phyloP scores from a whole-genome alignment of 805 yeast genomes.

The Candida fluviatilis region DNA sequence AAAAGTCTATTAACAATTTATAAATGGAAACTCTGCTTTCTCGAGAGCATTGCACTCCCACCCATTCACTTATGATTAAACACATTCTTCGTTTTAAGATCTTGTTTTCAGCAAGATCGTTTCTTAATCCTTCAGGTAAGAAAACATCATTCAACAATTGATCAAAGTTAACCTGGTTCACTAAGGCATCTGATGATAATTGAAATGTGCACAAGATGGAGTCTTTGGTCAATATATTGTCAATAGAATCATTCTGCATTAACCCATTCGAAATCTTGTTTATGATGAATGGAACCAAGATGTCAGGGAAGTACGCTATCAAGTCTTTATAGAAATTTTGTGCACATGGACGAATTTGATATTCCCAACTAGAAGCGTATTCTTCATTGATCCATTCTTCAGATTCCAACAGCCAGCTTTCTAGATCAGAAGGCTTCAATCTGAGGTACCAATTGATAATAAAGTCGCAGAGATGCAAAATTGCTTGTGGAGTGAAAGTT shows the following conservation, averaged over 20 bases:
- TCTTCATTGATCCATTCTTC: slow-evolving; percentile 93
- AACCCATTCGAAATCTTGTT: slow-evolving; percentile 51
- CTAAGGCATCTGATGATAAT: slow-evolving; percentile 62
- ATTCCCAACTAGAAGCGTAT: slow-evolving; percentile 72
- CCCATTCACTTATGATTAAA: slow-evolving; percentile 77
- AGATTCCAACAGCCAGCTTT: slow-evolving; percentile 79
- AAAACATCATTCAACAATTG: slow-evolving; percentile 53
- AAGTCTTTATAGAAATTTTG: slow-evolving; percentile 79
- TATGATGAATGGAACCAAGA: slow-evolving; percentile 51
- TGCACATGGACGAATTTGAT: slow-evolving; percentile 80
- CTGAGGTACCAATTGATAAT: slow-evolving; percentile 72
- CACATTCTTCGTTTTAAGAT: slow-evolving; percentile 76
- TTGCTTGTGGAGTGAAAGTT: slow-evolving; percentile 54
- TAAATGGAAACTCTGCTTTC: slow-evolving; percentile 58
- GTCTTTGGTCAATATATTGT: slow-evolving; percentile 66
- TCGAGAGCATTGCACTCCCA: slow-evolving; percentile 57
- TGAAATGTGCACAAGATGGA: slow-evolving; percentile 81
- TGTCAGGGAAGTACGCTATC: slow-evolving; percentile 56
- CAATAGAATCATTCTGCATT: slow-evolving; percentile 23
- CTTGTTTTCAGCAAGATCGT: slow-evolving; percentile 45
- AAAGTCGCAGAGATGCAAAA: slow-evolving; percentile 58
- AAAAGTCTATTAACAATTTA: slow-evolving; percentile 47
- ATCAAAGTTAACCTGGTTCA: slow-evolving; percentile 66
- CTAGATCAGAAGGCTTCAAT: slow-evolving; percentile 70
- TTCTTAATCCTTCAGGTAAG: slow-evolving; percentile 59